Percentiles rank a stretch among this genome's conserved stretches.
Conservation (phyloP, 1,284 basidiomycete genomes). For the Leccinum laetum region DNA sequence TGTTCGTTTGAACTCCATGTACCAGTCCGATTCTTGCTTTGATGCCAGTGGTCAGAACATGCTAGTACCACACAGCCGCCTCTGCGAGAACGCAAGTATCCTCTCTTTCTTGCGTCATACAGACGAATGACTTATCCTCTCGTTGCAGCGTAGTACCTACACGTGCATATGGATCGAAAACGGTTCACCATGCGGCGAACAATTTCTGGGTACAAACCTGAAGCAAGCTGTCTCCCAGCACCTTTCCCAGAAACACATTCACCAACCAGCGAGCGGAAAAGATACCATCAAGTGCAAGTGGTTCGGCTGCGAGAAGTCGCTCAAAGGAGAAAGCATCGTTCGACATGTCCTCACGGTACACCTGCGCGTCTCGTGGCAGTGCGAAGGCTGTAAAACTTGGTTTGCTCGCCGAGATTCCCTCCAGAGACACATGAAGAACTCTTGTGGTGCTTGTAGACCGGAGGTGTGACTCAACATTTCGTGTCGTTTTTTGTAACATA, state of each 20-base stretch:
- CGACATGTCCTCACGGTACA: constrained; percentile 28
- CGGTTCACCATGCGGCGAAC: constrained; percentile 10
- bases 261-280: constrained; percentile 13
- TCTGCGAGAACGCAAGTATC: constrained; percentile 2
- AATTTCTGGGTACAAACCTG: background rate
- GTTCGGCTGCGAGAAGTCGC: constrained; percentile 20
- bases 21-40: background rate
- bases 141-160: background rate
- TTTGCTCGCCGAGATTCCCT: constrained; percentile 33
- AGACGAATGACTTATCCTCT: background rate
- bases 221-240: constrained; percentile 20
- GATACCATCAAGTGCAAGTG: constrained; percentile 17
- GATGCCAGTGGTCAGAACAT: background rate
- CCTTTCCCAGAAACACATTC: constrained; percentile 8
- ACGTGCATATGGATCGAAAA: constrained; percentile 14
- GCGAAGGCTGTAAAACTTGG: constrained; percentile 17
- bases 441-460: constrained; percentile 11
- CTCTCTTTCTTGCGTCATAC: background rate
- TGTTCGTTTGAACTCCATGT: background rate
- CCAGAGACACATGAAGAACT: constrained; percentile 25
- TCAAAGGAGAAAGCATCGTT: constrained; percentile 28
- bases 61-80: background rate
- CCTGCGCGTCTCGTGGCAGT: constrained; percentile 16
- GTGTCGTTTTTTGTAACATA: background rate
- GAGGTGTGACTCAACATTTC: background rate